These are phyloP conservation scores for Inonotus obliquus DNA, from an alignment of 1,284 basidiomycete genomes.

Conservation along the genomic window DNA sequence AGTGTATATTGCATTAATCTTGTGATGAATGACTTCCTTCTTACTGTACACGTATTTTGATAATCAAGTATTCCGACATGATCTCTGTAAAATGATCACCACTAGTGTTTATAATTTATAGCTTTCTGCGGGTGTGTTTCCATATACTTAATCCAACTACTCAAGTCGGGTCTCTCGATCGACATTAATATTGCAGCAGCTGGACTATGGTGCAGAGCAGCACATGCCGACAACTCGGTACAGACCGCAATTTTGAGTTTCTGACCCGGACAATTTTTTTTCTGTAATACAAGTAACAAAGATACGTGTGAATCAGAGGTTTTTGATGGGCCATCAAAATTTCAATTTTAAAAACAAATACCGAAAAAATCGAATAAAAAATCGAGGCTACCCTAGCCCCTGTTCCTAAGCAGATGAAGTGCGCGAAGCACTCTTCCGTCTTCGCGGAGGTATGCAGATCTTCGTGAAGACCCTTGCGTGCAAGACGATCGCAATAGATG, in stretches of 20 bases:
- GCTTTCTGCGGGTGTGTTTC: too few relatives aligned
- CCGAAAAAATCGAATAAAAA: not conserved
- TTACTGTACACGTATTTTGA: too few relatives aligned
- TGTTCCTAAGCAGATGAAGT: not conserved
- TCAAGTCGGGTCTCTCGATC: too few relatives aligned
- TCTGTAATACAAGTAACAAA: not conserved
- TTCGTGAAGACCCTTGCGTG: slow-evolving; percentile 88
- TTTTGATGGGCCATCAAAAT: not conserved
- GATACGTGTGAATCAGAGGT: not conserved
- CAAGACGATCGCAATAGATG: slow-evolving; percentile 93
- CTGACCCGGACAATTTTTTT: not conserved
- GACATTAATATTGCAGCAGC: too few relatives aligned
- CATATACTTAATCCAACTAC: too few relatives aligned
- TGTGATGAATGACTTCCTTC: too few relatives aligned
- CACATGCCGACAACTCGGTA: not conserved
- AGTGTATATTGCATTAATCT: too few relatives aligned
- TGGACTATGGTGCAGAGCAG: not conserved
- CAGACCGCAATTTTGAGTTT: not conserved
- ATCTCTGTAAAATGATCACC: too few relatives aligned
- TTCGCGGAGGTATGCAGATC: slow-evolving; percentile 63
- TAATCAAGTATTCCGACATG: too few relatives aligned
- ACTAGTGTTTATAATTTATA: too few relatives aligned
- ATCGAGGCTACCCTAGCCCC: not conserved
- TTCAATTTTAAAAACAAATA: not conserved
- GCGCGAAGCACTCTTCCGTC: not conserved